Evolutionary conservation across 1,139 yeast species (phyloP).

Genomic region (Diutina scorzettiae): DNA sequence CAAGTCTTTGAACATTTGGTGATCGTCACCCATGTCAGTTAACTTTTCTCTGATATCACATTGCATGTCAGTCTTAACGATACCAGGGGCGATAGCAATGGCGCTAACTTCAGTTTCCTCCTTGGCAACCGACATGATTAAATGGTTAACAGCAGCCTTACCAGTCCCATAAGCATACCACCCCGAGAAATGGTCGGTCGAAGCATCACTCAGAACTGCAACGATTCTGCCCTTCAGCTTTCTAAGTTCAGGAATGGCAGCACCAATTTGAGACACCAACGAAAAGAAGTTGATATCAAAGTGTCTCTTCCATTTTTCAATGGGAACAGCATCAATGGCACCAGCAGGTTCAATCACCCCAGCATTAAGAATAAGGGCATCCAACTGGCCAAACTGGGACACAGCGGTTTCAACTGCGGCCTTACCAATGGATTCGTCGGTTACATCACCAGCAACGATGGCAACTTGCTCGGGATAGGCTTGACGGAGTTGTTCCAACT

Average conservation of each 20-base stretch:
- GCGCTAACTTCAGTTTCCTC: slow-evolving; percentile 54
- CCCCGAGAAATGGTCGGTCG: slow-evolving; percentile 45
- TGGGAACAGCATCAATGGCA: slow-evolving; percentile 34
- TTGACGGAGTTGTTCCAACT: slow-evolving; percentile 30
- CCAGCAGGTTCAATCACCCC: slow-evolving; percentile 79
- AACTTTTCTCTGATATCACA: slow-evolving; percentile 50
- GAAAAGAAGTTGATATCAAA: slow-evolving; percentile 77
- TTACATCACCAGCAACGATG: slow-evolving; percentile 57
- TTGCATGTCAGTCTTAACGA: slow-evolving; percentile 86
- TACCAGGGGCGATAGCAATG: slow-evolving; percentile 83
- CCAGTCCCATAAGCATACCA: slow-evolving; percentile 91
- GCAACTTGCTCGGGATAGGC: slow-evolving; percentile 42
- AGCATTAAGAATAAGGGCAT: slow-evolving; percentile 75
- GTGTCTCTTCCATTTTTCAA: slow-evolving; percentile 47
- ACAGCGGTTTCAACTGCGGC: slow-evolving; percentile 39
- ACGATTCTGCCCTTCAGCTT: slow-evolving; percentile 48
- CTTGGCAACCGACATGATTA: slow-evolving; percentile 49
- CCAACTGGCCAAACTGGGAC: slow-evolving; percentile 44
- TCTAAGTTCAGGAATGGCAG: slow-evolving; percentile 48
- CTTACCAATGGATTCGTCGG: slow-evolving; percentile 26
- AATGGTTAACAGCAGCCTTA: slow-evolving; percentile 79
- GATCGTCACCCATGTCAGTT: slow-evolving; percentile 46
- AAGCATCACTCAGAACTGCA: slow-evolving; percentile 82
- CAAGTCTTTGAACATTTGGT: slow-evolving; percentile 47
- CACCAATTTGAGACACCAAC: slow-evolving; percentile 48